A percentile compares a stretch with the other conserved stretches of the same genome.
phyloP scores from a whole-genome alignment of 2,329 filamentous ascomycete species.

The Pseudocercospora eumusae region DNA sequence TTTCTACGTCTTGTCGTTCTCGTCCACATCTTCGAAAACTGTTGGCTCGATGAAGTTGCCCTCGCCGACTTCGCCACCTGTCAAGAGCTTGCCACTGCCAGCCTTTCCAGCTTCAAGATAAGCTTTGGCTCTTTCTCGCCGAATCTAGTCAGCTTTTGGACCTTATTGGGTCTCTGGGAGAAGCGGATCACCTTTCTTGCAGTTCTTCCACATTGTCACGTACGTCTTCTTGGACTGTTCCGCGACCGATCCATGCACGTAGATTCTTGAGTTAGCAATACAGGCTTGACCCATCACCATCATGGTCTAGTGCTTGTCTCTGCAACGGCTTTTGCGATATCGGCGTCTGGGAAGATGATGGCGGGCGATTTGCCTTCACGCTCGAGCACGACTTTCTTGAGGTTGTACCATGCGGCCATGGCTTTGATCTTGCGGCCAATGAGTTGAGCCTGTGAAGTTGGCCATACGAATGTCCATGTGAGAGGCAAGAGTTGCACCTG shows the following conservation, averaged over 20 bases:
- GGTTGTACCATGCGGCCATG: conserved; percentile 37
- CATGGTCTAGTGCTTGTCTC: conserved; percentile 62
- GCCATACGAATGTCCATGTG: conserved; percentile 72
- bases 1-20: conserved; percentile 43
- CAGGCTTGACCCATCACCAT: conserved; percentile 62
- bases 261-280: conserved; percentile 60
- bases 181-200: conserved; percentile 69
- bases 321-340: conserved; percentile 50
- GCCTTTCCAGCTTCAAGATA: conserved; percentile 30
- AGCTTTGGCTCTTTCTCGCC: conserved; percentile 47
- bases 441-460: conserved; percentile 73
- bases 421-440: conserved; percentile 54
- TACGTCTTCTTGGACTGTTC: conserved; percentile 65
- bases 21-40: conserved; percentile 50
- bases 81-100: conserved; percentile 30
- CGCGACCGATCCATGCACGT: conserved; percentile 56
- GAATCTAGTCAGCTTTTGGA: conserved; percentile 60
- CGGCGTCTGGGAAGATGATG: conserved; percentile 50
- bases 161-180: conserved; percentile 68
- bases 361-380: conserved; percentile 60
- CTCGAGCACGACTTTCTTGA: conserved; percentile 62
- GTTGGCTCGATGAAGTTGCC: conserved; percentile 52
- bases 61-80: conserved; percentile 32
- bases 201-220: conserved; percentile 57
- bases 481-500: conserved; percentile 65